A percentile compares a stretch with the other conserved stretches of the same genome.
These are phyloP conservation scores for Exophiala calicioides DNA, from an alignment of 2,329 filamentous ascomycete species.

Conservation along the genomic window DNA sequence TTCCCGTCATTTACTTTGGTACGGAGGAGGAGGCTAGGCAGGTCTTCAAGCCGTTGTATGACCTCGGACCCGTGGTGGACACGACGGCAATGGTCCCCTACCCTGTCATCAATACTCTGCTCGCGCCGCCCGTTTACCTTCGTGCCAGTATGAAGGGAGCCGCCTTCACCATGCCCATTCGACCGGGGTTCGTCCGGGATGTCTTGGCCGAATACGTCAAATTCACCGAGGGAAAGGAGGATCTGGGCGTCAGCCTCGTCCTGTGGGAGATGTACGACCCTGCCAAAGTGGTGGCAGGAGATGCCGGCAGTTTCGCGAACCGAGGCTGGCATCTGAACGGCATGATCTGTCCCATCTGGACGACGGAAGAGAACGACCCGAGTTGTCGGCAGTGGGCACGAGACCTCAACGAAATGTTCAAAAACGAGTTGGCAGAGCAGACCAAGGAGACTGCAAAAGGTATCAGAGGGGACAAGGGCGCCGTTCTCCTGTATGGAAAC, in stretches of 20 bases:
- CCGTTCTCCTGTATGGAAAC: slow-evolving; percentile 30
- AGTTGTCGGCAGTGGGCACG: slow-evolving; percentile 44
- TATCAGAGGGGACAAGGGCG: slow-evolving; percentile 22
- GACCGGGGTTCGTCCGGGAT: slow-evolving; percentile 36
- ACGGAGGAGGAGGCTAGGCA: slow-evolving; percentile 38
- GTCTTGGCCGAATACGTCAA: slow-evolving; percentile 37
- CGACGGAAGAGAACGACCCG: slow-evolving; percentile 40
- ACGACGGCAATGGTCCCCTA: slow-evolving; percentile 46
- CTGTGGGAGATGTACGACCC: slow-evolving; percentile 49
- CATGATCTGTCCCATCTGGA: slow-evolving; percentile 46
- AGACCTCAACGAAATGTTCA: slow-evolving; percentile 35
- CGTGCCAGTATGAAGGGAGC: slow-evolving; percentile 48
- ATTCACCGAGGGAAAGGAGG: slow-evolving; percentile 33
- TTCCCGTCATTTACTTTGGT: slow-evolving; percentile 42
- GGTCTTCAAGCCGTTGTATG: slow-evolving; percentile 42
- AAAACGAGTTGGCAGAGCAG: slow-evolving; percentile 29
- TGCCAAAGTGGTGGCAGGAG: slow-evolving; percentile 40
- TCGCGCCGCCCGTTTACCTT: slow-evolving; percentile 41
- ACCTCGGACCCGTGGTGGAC: slow-evolving; percentile 41
- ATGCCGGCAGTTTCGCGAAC: slow-evolving; percentile 49
- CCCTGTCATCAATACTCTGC: slow-evolving; percentile 41
- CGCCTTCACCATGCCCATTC: slow-evolving; percentile 48
- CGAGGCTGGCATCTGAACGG: slow-evolving; percentile 50
- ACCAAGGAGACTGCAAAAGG: slow-evolving; percentile 18
- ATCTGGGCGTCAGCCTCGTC: slow-evolving; percentile 37